Evolutionary conservation across 2,329 filamentous ascomycete genomes (phyloP), one percentile per base, ranked within the genome.

Genomic region (Lomentospora prolificans): DNA sequence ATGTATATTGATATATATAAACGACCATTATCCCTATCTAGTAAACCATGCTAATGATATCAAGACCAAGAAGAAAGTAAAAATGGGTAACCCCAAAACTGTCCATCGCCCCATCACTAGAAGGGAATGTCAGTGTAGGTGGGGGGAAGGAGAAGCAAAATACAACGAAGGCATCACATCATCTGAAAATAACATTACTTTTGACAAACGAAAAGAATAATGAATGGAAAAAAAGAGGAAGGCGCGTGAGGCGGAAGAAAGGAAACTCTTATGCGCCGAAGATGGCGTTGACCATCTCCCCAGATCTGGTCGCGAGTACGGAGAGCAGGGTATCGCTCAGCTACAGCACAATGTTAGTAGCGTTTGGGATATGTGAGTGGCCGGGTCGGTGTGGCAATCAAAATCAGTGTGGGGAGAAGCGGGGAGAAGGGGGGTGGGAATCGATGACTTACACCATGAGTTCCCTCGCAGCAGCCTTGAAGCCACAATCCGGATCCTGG

Each of bases 381-480:
- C 30, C n/a, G n/a, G n/a, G n/a, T n/a, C n/a, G n/a, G n/a, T n/a
- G n/a, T n/a, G n/a, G n/a, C n/a, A n/a, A n/a, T n/a, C n/a, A n/a
- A n/a, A n/a, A n/a, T n/a, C n/a, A n/a, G n/a, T n/a, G n/a, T n/a
- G n/a, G n/a, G n/a, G n/a, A n/a, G n/a, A n/a, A n/a, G n/a, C n/a
- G n/a, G n/a, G n/a, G n/a, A n/a, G n/a, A n/a, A n/a, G n/a, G n/a
- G n/a, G n/a, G n/a, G n/a, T n/a, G n/a, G 30, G 30, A 17, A 51
- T 36, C n/a, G 22, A 19, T 53, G 57, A 84, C 87, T 83, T 80
- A 92, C 87, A 58, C 92, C 92, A 69, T 97, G 92, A 31, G 90
- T 95, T 59, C 79, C 83, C 75, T 97, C 91, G 67, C 90, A 95
- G 73, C 91, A 96, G 30, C 92, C 92, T 69, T 97, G 94, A 63